Conservation (phyloP, 2,329 filamentous ascomycete species). For the Hypoxylon sp. region DNA sequence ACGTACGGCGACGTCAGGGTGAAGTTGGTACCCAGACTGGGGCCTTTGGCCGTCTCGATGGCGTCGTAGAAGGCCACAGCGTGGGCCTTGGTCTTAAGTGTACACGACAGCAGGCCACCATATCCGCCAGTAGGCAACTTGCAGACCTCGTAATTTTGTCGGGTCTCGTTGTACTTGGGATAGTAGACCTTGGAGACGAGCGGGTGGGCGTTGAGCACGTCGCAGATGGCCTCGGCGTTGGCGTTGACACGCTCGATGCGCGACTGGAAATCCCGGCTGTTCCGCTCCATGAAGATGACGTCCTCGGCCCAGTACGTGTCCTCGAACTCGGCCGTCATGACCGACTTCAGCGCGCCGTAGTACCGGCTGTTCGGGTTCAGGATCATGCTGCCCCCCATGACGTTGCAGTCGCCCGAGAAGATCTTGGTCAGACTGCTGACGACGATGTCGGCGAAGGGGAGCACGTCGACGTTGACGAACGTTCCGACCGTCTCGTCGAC, state of each 20-base stretch:
- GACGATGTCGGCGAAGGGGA: constrained; percentile 88
- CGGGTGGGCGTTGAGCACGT: constrained; percentile 68
- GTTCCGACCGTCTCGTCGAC: constrained; percentile 97
- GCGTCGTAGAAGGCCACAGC: constrained; percentile 86
- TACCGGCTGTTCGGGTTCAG: constrained; percentile 72
- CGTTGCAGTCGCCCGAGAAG: constrained; percentile 96
- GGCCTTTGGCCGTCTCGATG: constrained; percentile 89
- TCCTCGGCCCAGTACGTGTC: constrained; percentile 96
- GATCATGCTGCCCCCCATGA: constrained; percentile 87
- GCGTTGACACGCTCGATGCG: constrained; percentile 85
- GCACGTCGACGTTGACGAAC: constrained; percentile 93
- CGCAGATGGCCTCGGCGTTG: constrained; percentile 85
- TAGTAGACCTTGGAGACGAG: constrained; percentile 84
- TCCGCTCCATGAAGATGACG: constrained; percentile 92
- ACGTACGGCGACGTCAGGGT: constrained; percentile 92
- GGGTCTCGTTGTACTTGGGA: constrained; percentile 78
- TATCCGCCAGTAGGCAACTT: constrained; percentile 81
- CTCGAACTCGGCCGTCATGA: constrained; percentile 74
- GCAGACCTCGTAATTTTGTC: constrained; percentile 79
- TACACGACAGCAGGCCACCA: constrained; percentile 86
- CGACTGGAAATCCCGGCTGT: constrained; percentile 88
- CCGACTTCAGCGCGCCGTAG: constrained; percentile 73
- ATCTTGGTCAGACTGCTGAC: constrained; percentile 97
- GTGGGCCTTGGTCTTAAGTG: constrained; percentile 74
- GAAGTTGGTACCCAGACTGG: constrained; percentile 96